Conservation (phyloP, 345 rosid species). For the Aquilaria malaccensis region DNA sequence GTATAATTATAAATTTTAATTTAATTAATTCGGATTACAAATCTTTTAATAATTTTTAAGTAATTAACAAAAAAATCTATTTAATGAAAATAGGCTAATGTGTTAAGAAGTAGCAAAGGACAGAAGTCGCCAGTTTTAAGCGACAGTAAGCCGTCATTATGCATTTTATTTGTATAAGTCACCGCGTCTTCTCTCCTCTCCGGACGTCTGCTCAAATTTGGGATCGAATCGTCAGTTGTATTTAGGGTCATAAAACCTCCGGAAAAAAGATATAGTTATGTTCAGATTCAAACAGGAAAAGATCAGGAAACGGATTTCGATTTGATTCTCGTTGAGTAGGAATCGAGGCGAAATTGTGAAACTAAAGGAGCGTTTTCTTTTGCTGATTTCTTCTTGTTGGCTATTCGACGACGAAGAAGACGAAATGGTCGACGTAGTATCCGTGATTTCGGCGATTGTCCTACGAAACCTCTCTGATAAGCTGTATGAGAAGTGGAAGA, state of each 20-base stretch:
- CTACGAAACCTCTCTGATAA: slow-evolving; percentile 91
- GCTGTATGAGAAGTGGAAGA: slow-evolving; percentile 98
- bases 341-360: not conserved
- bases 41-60: too few relatives aligned
- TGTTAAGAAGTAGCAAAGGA: too few relatives aligned
- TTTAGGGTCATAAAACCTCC: not conserved
- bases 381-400: slow-evolving; percentile 4
- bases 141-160: too few relatives aligned
- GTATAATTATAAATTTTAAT: too few relatives aligned
- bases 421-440: slow-evolving; percentile 69
- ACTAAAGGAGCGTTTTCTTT: slow-evolving; percentile 4
- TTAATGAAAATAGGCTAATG: too few relatives aligned
- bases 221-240: too few relatives aligned
- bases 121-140: too few relatives aligned
- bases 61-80: too few relatives aligned
- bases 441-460: slow-evolving; percentile 59
- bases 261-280: slow-evolving; percentile 11
- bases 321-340: not conserved
- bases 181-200: too few relatives aligned
- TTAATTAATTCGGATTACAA: too few relatives aligned
- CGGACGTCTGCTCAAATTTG: too few relatives aligned
- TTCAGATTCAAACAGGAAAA: slow-evolving; percentile 36
- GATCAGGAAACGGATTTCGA: slow-evolving; percentile 38
- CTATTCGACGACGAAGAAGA: not conserved
- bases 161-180: too few relatives aligned